These are phyloP conservation scores for Diaporthe sp. DNA, from an alignment of 2,329 filamentous ascomycete genomes.

Conservation along the genomic window DNA sequence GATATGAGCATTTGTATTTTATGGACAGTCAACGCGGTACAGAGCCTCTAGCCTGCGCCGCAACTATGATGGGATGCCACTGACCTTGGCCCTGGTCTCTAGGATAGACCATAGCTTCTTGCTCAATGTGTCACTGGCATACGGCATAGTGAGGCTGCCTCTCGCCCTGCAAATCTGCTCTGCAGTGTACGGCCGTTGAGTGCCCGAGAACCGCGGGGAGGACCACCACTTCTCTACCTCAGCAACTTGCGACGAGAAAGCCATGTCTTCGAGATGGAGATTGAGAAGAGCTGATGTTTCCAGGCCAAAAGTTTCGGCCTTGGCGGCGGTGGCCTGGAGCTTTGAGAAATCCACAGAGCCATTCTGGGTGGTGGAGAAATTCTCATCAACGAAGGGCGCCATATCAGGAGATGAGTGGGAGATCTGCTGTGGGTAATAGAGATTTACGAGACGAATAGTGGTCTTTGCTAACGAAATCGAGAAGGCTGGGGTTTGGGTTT, in stretches of 20 bases:
- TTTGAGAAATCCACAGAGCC: neutral
- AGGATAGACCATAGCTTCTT: slow-evolving; percentile 97
- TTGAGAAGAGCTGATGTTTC: slow-evolving; percentile 45
- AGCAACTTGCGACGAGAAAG: slow-evolving; percentile 86
- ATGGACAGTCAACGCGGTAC: neutral
- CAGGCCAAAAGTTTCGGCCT: neutral
- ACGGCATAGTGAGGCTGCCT: slow-evolving; percentile 90
- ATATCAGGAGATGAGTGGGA: neutral
- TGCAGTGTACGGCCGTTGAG: slow-evolving; percentile 91
- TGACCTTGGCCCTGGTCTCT: slow-evolving; percentile 86
- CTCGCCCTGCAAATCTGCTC: slow-evolving; percentile 98
- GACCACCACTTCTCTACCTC: slow-evolving; percentile 95
- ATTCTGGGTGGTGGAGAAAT: neutral
- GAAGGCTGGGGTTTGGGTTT: neutral
- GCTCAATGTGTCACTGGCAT: slow-evolving; percentile 88
- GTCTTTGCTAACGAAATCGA: neutral
- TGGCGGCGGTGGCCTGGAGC: neutral
- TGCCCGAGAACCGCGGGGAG: slow-evolving; percentile 91
- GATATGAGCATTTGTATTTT: neutral
- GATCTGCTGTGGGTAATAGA: neutral
- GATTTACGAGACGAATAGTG: neutral
- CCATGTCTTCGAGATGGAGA: slow-evolving; percentile 71
- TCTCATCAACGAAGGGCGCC: neutral
- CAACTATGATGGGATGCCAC: slow-evolving; percentile 42
- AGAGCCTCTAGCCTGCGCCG: neutral